phyloP scores from a whole-genome alignment of 1,139 yeast genomes.

The Arxiozyma heterogenica region DNA sequence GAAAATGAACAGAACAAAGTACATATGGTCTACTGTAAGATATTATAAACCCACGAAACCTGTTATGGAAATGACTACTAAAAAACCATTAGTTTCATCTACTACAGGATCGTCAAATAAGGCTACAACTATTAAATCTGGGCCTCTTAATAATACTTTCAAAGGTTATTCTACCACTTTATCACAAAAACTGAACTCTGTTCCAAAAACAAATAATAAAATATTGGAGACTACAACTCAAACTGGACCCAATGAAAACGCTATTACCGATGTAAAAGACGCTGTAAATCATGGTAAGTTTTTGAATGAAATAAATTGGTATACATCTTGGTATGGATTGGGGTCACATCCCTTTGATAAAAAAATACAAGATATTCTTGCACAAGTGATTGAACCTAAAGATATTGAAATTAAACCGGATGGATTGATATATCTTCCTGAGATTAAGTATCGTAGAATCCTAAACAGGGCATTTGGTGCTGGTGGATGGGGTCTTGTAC shows the following conservation, averaged over 20 bases:
- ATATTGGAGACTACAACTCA: not conserved
- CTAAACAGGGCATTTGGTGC: slow-evolving; percentile 91
- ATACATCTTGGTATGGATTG: slow-evolving; percentile 71
- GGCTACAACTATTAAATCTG: not conserved
- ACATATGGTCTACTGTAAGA: not conserved
- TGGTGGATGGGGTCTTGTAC: slow-evolving; percentile 98
- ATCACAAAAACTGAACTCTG: not conserved
- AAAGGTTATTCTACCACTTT: slow-evolving; percentile 1
- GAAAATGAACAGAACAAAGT: not conserved
- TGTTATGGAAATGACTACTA: not conserved
- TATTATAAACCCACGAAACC: not conserved
- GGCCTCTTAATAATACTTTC: not conserved
- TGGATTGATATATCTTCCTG: slow-evolving; percentile 84
- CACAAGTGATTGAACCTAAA: slow-evolving; percentile 49
- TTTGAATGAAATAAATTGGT: slow-evolving; percentile 42
- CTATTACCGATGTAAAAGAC: not conserved
- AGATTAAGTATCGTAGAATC: slow-evolving; percentile 85
- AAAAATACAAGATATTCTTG: slow-evolving; percentile 49
- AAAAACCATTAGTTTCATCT: not conserved
- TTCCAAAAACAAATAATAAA: not conserved
- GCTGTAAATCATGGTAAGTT: not conserved
- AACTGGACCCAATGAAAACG: not conserved
- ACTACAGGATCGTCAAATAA: slow-evolving; percentile 1
- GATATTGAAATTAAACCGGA: slow-evolving; percentile 95
- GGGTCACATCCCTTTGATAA: slow-evolving; percentile 66